Evolutionary conservation across 2,329 filamentous ascomycete genomes (phyloP), one percentile per base, ranked within the genome.

Genomic region (Pezicula rhizophila): DNA sequence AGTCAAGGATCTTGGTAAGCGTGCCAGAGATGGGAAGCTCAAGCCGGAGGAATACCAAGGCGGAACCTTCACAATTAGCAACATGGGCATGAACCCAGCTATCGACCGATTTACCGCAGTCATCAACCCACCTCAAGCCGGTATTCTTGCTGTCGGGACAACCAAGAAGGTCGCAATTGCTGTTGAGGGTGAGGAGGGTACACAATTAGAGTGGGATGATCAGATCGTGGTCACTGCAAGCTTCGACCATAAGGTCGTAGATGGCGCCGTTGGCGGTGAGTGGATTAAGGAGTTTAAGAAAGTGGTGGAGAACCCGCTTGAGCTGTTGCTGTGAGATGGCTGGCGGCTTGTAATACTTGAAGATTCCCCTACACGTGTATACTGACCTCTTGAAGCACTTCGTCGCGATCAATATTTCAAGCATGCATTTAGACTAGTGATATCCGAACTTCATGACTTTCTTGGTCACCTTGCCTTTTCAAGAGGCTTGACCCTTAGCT

Each of bases 41-140:
- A 97, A 97, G 85, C 93, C 93, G 42, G 92, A 99, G 71, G 91
- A 99, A 75, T 99, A 95, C 83, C 92, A 96, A 79, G 93, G 93
- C 49, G 93, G 93, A 69, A 95, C 89, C 68, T 96, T 99, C 75
- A 96, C 92, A 70, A 97, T 99, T 74, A 95, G 89, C 75, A 99
- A 99, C 83, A 95, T 99, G 93, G 93, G 93, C 72, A 99, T 99
- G 93, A 99, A 99, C 81, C 67, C 84, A 42, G 92, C 93, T 45
- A 85, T 99, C 55, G 91, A 97, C 74, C 83, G 91, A 69, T 99
- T 99, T 76, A 97, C 93, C 46, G 93, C 93, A 60, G 87, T 99
- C 66, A 96, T 99, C 80, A 99, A 99, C 82, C 93, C 95, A 58
- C 93, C 93, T 47, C 95, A 99, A 77, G 88, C 93, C 47, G 87